Percentiles rank a stretch among this genome's conserved stretches.
Conservation (phyloP, 1,284 basidiomycete species). For the Ustilago trichophora region DNA sequence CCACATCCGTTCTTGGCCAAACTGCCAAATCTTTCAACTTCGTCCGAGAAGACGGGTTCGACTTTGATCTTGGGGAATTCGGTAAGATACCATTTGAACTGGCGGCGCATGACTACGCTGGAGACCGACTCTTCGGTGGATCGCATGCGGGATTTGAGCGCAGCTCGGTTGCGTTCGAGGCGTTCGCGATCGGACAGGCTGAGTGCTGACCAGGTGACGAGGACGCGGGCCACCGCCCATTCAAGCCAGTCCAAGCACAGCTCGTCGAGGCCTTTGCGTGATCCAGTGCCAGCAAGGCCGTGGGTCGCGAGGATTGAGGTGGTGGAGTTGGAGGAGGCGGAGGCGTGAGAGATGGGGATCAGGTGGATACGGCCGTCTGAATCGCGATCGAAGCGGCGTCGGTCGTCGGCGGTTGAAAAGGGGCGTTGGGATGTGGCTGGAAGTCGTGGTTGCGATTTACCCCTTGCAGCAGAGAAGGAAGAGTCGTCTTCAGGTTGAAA, state of each 20-base stretch:
- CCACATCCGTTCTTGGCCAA: slow-evolving; percentile 38
- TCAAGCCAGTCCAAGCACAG: slow-evolving; percentile 44
- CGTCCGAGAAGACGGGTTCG: slow-evolving; percentile 26
- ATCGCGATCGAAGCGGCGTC: slow-evolving; percentile 4
- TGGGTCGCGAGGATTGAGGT: slow-evolving; percentile 14
- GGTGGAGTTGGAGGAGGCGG: not conserved
- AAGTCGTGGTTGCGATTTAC: no score
- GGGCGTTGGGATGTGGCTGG: no score
- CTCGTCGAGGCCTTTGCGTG: slow-evolving; percentile 27
- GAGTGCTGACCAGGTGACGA: slow-evolving; percentile 32
- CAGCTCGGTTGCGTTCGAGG: slow-evolving; percentile 23
- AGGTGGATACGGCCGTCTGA: slow-evolving; percentile 16
- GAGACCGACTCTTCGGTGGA: slow-evolving; percentile 35
- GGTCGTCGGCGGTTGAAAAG: not conserved
- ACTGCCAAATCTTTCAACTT: slow-evolving; percentile 23
- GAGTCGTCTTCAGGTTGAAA: slow-evolving; percentile 7
- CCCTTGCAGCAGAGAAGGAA: no score
- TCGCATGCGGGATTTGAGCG: slow-evolving; percentile 19
- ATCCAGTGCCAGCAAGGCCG: slow-evolving; percentile 8
- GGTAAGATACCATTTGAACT: slow-evolving; percentile 50
- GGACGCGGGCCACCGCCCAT: slow-evolving; percentile 35
- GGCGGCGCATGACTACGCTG: slow-evolving; percentile 33
- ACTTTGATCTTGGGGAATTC: slow-evolving; percentile 34
- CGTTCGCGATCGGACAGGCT: slow-evolving; percentile 15
- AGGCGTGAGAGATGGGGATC: slow-evolving; percentile 8